Conservation (phyloP, 1,139 yeast genomes). For the Hemisphaericaspora subhashii region DNA sequence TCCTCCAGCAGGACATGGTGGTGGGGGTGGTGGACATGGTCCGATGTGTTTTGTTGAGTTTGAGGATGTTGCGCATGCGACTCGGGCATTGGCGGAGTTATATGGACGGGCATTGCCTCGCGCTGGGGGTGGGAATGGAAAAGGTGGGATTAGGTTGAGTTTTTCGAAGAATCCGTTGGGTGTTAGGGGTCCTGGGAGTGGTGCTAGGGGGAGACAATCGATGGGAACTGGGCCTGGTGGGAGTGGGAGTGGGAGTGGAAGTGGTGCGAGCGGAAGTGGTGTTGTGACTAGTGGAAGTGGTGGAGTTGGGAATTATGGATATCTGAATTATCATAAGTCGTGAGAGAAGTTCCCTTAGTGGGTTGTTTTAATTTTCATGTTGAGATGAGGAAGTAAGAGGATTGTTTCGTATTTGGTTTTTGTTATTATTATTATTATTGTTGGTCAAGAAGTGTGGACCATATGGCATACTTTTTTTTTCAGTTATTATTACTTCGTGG, state of each 20-base stretch:
- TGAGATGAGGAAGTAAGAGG: too few species aligned
- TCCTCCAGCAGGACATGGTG: constrained; percentile 20
- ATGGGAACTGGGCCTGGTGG: too few species aligned
- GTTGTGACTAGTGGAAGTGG: constrained; percentile 1
- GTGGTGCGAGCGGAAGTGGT: background rate
- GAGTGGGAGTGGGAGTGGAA: background rate
- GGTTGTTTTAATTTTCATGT: too few species aligned
- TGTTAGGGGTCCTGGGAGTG: constrained; percentile 72
- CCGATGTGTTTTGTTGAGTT: constrained; percentile 99
- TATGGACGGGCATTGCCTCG: constrained; percentile 84
- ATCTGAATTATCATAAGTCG: constrained; percentile 33
- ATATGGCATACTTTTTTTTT: too few species aligned
- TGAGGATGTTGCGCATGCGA: constrained; percentile 92
- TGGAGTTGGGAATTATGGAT: constrained; percentile 39
- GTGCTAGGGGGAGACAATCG: constrained; percentile 32
- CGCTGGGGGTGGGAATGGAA: constrained; percentile 64
- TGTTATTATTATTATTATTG: too few species aligned
- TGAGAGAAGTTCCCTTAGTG: too few species aligned
- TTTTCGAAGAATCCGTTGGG: constrained; percentile 96
- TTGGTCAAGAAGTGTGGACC: too few species aligned
- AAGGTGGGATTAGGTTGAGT: constrained; percentile 92
- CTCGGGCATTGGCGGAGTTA: constrained; percentile 87
- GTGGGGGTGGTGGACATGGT: constrained; percentile 60
- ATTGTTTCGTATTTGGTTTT: too few species aligned
- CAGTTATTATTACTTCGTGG: too few species aligned